Conservation (phyloP, 1,284 basidiomycete species). For the Leccinum solheimii region DNA sequence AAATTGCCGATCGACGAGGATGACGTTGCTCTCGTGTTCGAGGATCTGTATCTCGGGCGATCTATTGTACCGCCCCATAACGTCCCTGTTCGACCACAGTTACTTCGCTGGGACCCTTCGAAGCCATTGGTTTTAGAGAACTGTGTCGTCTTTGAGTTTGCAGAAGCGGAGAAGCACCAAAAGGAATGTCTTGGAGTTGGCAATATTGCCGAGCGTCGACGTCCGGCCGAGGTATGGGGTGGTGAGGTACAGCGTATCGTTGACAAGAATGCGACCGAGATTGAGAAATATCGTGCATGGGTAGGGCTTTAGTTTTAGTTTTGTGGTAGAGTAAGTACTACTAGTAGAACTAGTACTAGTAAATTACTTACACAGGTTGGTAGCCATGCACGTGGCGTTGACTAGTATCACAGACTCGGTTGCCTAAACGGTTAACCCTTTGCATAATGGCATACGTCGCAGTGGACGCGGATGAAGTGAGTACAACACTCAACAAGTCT, state of each 20-base stretch:
- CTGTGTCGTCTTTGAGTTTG: constrained; percentile 76
- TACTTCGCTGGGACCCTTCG: constrained; percentile 79
- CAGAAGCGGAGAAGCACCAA: constrained; percentile 72
- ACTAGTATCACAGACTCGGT: background rate
- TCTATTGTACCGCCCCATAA: constrained; percentile 75
- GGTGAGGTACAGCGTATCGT: constrained; percentile 58
- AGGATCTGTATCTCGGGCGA: constrained; percentile 83
- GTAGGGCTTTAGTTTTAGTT: constrained; percentile 19
- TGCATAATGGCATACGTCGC: constrained; percentile 50
- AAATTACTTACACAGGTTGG: no score
- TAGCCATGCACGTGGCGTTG: constrained; percentile 10
- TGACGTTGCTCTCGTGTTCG: constrained; percentile 81
- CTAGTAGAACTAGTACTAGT: no score
- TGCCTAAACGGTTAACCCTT: background rate
- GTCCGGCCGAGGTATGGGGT: constrained; percentile 66
- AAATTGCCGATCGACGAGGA: constrained; percentile 78
- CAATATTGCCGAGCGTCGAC: constrained; percentile 26
- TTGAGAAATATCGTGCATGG: constrained; percentile 50
- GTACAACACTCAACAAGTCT: constrained; percentile 15
- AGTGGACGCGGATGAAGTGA: constrained; percentile 58
- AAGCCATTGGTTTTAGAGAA: constrained; percentile 71
- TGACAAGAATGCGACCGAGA: constrained; percentile 50
- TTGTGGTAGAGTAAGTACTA: no score
- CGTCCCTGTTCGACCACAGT: constrained; percentile 67
- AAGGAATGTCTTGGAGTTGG: constrained; percentile 44